These are phyloP conservation scores for Fusarium pseudonygamai DNA, from an alignment of 2,329 filamentous ascomycete species.

Conservation along the genomic window DNA sequence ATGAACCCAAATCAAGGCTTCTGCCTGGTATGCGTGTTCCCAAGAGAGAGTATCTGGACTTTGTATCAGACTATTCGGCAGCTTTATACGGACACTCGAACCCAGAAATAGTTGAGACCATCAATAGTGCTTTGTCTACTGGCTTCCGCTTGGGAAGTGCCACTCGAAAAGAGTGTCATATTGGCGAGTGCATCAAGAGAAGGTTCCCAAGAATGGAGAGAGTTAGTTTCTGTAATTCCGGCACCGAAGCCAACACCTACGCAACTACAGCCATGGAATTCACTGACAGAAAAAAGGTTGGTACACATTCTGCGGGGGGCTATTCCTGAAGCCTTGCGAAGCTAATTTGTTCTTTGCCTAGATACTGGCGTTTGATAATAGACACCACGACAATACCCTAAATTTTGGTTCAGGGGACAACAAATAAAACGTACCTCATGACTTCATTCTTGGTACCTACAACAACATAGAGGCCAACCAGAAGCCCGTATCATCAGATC, in stretches of 20 bases:
- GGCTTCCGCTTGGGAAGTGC: not conserved
- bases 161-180: not conserved
- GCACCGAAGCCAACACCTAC: not conserved
- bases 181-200: not conserved
- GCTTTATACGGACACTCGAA: not conserved
- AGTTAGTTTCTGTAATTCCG: not conserved
- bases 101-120: not conserved
- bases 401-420: not conserved
- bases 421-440: not conserved
- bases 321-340: not conserved
- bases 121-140: not conserved
- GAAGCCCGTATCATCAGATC: not conserved
- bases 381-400: not conserved
- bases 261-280: not conserved
- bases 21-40: too few relatives aligned
- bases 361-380: not conserved
- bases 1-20: too few relatives aligned
- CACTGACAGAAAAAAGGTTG: not conserved
- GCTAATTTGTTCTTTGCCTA: too few relatives aligned
- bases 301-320: not conserved
- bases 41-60: not conserved
- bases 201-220: not conserved
- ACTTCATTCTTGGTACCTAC: not conserved
- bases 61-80: not conserved
- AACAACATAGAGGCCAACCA: not conserved